These are phyloP conservation scores for Fusarium nygamai DNA, from an alignment of 2,329 filamentous ascomycete genomes.

Conservation along the genomic window DNA sequence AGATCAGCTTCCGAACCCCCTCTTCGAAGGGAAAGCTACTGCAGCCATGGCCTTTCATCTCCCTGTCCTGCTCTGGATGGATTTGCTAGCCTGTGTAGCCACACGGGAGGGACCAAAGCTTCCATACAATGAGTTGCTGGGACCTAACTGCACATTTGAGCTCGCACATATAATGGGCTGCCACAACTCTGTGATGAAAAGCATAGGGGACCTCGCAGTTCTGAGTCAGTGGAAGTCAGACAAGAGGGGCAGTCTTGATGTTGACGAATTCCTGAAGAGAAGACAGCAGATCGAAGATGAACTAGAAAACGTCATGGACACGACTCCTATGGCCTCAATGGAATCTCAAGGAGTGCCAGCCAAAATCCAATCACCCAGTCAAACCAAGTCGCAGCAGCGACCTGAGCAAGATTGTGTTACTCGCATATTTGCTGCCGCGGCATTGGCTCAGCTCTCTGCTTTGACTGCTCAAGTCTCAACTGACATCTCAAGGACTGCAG, in stretches of 20 bases:
- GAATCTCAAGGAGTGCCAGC: fast-evolving
- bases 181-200: background rate
- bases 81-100: background rate
- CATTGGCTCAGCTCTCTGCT: background rate
- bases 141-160: background rate
- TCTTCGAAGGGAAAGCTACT: background rate
- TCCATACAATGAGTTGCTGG: background rate
- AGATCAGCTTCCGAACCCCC: background rate
- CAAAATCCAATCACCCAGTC: too few species aligned
- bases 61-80: background rate
- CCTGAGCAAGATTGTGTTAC: background rate
- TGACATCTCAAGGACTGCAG: fast-evolving
- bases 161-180: background rate
- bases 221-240: background rate
- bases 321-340: background rate
- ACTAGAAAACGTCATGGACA: background rate
- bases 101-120: background rate
- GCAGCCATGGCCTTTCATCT: background rate
- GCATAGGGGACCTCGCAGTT: background rate
- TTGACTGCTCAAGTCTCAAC: fast-evolving
- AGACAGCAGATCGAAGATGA: background rate
- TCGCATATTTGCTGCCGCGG: background rate
- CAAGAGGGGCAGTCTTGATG: fast-evolving
- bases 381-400: too few species aligned
- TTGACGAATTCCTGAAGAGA: fast-evolving